Percentiles rank a stretch among this genome's conserved stretches.
Conservation (phyloP, 1,284 basidiomycete species). For the Leccinum fuscescens region DNA sequence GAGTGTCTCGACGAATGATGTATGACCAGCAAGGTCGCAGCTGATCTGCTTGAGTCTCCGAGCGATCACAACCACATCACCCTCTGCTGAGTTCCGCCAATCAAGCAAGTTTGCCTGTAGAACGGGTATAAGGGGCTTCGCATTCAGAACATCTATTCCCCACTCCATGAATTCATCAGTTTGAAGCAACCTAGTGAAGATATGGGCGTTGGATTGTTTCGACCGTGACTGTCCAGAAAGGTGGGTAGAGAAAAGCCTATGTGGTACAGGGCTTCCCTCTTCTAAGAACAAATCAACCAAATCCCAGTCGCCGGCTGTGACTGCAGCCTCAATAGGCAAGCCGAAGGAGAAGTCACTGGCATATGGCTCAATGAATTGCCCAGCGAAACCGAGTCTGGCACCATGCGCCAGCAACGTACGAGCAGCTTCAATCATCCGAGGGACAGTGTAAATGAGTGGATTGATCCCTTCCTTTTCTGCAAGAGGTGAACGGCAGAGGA, state of each 20-base stretch:
- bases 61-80: background rate
- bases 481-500: too few species aligned
- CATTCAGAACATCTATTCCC: background rate
- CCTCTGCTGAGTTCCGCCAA: background rate
- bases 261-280: too few species aligned
- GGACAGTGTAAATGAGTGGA: too few species aligned
- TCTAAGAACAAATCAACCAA: too few species aligned
- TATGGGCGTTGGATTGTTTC: too few species aligned
- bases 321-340: too few species aligned
- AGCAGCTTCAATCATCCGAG: accelerated
- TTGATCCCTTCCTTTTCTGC: too few species aligned
- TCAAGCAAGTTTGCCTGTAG: background rate
- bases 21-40: background rate
- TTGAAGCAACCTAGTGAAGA: conserved; percentile 5
- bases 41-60: conserved; percentile 12
- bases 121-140: background rate
- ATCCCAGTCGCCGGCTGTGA: accelerated
- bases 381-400: too few species aligned
- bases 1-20: background rate
- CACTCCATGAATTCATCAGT: conserved; percentile 16
- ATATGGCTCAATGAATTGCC: too few species aligned
- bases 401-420: too few species aligned
- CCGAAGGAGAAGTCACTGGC: too few species aligned
- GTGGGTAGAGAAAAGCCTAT: too few species aligned
- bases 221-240: conserved; percentile 28